Evolutionary conservation across 2,329 filamentous ascomycete species (phyloP).

Genomic region (Scedosporium minutisporum): DNA sequence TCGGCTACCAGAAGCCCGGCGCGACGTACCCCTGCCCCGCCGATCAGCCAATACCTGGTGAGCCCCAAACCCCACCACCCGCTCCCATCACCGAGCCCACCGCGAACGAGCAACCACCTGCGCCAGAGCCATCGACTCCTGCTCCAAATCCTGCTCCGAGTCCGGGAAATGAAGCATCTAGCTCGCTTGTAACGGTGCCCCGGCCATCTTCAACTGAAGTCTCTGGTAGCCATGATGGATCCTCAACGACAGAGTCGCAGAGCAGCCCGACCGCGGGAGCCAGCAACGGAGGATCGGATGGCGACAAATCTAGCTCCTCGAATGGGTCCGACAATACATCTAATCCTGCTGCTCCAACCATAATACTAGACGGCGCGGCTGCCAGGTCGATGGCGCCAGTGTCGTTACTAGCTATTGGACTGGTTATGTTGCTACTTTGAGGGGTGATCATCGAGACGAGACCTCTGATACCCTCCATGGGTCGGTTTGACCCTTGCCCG

Average conservation of each 20-base stretch:
- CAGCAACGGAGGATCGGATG: not conserved
- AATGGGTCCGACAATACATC: not conserved
- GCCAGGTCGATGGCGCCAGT: not conserved
- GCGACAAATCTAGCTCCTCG: not conserved
- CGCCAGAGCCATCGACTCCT: not conserved
- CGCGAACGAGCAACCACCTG: not conserved
- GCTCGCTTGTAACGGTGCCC: not conserved
- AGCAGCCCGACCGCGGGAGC: not conserved
- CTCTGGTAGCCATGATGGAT: not conserved
- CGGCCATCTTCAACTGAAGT: not conserved
- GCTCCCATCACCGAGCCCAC: not conserved
- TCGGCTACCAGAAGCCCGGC: constrained; percentile 7
- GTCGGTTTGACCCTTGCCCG: not conserved
- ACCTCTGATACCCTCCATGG: not conserved
- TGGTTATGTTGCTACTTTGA: not conserved
- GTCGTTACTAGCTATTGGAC: not conserved
- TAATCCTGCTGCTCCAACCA: constrained; percentile 2
- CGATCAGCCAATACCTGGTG: constrained; percentile 4
- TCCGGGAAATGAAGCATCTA: not conserved
- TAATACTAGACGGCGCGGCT: not conserved
- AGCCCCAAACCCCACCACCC: not conserved
- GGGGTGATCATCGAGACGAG: not conserved
- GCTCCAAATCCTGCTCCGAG: not conserved
- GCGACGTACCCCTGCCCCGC: not conserved
- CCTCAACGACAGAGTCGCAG: not conserved